Conservation (phyloP, 306 rosid species). For the Trifolium fragiferum region DNA sequence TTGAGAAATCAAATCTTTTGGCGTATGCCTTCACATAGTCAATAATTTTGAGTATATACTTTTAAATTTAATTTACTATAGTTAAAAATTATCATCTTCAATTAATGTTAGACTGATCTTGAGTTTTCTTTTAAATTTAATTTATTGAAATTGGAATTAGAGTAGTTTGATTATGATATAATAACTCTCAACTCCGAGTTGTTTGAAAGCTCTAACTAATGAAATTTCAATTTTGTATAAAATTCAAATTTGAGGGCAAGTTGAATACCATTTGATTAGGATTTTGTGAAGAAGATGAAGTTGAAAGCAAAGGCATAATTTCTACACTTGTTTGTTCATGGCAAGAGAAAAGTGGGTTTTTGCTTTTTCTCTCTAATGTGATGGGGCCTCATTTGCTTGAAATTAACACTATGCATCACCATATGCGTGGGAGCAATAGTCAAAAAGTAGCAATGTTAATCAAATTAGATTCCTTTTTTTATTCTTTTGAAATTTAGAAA, state of each 20-base stretch:
- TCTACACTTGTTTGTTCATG: conserved; percentile 60
- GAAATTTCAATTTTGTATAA: background rate
- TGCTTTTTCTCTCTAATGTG: conserved; percentile 47
- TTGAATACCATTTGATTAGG: conserved; percentile 36
- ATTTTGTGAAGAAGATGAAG: conserved; percentile 48
- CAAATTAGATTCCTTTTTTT: conserved; percentile 37
- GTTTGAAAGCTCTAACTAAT: background rate
- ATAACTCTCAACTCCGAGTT: background rate
- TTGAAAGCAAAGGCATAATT: conserved; percentile 72
- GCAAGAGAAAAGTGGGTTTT: conserved; percentile 49
- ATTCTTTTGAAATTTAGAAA: conserved; percentile 25
- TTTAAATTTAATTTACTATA: background rate
- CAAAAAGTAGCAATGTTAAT: conserved; percentile 54
- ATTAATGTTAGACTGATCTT: background rate
- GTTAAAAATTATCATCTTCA: background rate
- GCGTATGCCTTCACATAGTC: background rate
- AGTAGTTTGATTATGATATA: background rate
- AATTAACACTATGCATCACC: conserved; percentile 66
- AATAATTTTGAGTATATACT: background rate
- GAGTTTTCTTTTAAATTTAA: background rate
- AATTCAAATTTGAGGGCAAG: background rate
- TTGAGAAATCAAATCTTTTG: background rate
- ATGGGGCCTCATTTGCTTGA: conserved; percentile 79
- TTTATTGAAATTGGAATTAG: background rate
- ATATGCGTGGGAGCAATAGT: conserved; percentile 57